These are phyloP conservation scores for Coprinopsis cinerea DNA, from an alignment of 768 basidiomycete species.

Conservation along the genomic window DNA sequence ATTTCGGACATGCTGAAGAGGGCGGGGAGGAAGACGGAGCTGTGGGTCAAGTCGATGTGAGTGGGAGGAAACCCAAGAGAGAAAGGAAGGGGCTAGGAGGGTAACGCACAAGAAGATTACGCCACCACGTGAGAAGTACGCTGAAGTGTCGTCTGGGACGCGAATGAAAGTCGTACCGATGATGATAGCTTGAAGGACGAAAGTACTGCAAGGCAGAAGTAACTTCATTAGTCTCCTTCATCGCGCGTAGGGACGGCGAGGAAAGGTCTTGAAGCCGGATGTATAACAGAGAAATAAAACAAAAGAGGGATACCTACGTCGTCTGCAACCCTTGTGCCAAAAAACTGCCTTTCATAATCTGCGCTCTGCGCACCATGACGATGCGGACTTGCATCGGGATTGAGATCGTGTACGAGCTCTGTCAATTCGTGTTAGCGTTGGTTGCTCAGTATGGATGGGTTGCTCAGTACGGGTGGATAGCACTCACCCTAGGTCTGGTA, in stretches of 20 bases:
- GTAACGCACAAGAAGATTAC: constrained; percentile 65
- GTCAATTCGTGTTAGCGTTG: background rate
- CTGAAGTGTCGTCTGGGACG: constrained; percentile 43
- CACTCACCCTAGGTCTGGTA: constrained; percentile 23
- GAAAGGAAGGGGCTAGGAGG: no score
- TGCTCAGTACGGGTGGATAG: no score
- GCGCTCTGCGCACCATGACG: constrained; percentile 34
- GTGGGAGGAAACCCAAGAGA: background rate
- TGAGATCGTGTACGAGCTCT: constrained; percentile 35
- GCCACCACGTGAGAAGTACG: constrained; percentile 66
- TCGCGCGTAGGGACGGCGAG: constrained; percentile 8
- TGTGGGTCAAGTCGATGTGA: constrained; percentile 19
- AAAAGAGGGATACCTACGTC: constrained; percentile 15
- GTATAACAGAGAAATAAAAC: no score
- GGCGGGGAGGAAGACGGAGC: constrained; percentile 53
- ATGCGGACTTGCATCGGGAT: constrained; percentile 38
- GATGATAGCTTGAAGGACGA: constrained; percentile 32
- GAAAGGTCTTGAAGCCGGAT: constrained; percentile 22
- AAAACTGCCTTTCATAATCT: constrained; percentile 35
- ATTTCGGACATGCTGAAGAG: constrained; percentile 64
- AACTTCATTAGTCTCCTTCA: background rate
- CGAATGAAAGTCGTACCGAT: constrained; percentile 60
- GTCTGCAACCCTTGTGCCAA: constrained; percentile 24
- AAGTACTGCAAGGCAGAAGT: constrained; percentile 14
- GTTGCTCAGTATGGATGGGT: background rate